Evolutionary conservation across 306 rosid genomes (phyloP), one percentile per base, ranked within the genome.

Genomic region (Casuarina cunninghamiana): DNA sequence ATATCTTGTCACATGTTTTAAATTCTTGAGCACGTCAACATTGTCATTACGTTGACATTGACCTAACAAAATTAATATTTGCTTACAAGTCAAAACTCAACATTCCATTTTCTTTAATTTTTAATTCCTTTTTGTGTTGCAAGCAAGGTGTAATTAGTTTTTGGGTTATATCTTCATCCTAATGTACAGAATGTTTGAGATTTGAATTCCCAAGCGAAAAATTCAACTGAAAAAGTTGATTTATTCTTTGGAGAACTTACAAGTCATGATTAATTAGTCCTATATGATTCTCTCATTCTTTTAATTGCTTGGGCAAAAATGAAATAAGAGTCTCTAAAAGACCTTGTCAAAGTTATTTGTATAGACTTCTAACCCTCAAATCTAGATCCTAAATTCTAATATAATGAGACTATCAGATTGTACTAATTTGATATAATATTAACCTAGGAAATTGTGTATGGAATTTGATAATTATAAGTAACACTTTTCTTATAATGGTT

Each of bases 81-180:
- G 15, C 35, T 42, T 46, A 15, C 43, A 83, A 77, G 89, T 85
- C 89, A 87, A 80, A 83, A 70, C 71, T 84, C 19, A 50, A 71
- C 75, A 65, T 72, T 63, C 13, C 4, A 19, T 68, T 67, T 80
- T 2, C 32, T 16, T 2, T 6, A 7, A n/a, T 49, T 48, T n/a
- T 42, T 53, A 51, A 39, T 43, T 53, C 1, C 17, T 42, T 72
- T 37, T 17, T 54, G 9, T 54, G 43, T 45, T 51, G n/a, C 2
- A 4, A 4, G 12, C 11, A 57, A 1, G 63, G 15, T 57, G 38
- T 57, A 1, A 57, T 57, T 57, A 26, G 32, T 8, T 57, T 55
- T 55, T 55, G 21, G 6, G 6, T 57, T 35, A 57, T 21, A 57
- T 57, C 37, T 57, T 57, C 37, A 57, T 57, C 63, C 19, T 19